Percentiles rank a stretch among this genome's conserved stretches.
These are phyloP conservation scores for Taiozyma sp. DNA, from an alignment of 1,139 yeast species.

Conservation along the genomic window DNA sequence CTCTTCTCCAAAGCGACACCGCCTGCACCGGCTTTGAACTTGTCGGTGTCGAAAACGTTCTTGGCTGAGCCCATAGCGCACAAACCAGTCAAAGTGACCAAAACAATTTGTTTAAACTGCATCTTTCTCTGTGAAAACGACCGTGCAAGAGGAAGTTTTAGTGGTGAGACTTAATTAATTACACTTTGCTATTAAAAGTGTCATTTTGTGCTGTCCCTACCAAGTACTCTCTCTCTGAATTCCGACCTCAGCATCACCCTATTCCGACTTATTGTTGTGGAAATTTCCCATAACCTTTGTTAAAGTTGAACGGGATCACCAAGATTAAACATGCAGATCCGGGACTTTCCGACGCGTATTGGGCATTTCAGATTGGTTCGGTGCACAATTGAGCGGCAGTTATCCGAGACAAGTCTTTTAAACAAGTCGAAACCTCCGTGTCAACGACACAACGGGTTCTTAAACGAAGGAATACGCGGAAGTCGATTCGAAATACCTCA, in stretches of 20 bases:
- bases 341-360: not conserved
- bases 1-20: not conserved
- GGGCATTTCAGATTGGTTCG: not conserved
- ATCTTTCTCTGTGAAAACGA: not conserved
- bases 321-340: not conserved
- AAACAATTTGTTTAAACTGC: not conserved
- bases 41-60: constrained; percentile 3
- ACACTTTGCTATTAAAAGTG: not conserved
- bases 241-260: not conserved
- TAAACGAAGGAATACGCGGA: not conserved
- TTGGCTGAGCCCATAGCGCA: constrained; percentile 1
- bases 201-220: not conserved
- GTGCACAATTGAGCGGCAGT: not conserved
- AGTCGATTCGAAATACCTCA: not conserved
- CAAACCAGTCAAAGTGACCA: not conserved
- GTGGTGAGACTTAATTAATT: not conserved
- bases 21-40: not conserved
- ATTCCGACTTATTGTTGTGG: not conserved
- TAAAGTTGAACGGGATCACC: not conserved
- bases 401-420: too few species aligned
- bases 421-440: not conserved
- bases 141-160: not conserved
- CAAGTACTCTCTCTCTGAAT: not conserved
- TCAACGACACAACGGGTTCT: not conserved
- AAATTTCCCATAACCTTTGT: not conserved